phyloP scores from a whole-genome alignment of 2,329 filamentous ascomycete species.

The Sporothrix variecibatus region DNA sequence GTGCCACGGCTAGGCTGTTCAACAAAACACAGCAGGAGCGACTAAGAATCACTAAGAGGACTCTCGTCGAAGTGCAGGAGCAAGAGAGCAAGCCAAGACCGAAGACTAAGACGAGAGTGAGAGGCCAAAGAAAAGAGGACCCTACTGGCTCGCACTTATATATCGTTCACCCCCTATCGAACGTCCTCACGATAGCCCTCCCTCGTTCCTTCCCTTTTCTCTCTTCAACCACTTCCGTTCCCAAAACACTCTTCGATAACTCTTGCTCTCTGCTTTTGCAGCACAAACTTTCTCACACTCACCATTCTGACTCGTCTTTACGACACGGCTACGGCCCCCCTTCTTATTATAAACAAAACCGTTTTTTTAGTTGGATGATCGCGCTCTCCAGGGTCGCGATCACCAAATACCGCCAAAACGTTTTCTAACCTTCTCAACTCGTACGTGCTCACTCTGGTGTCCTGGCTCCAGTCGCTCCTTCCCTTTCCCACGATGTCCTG shows the following conservation, averaged over 20 bases:
- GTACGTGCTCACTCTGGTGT: constrained; percentile 55
- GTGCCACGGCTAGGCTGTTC: not conserved
- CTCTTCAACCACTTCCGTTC: not conserved
- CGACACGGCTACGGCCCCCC: constrained; percentile 14
- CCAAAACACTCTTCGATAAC: not conserved
- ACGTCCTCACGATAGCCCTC: not conserved
- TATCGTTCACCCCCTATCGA: constrained; percentile 7
- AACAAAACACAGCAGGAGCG: not conserved
- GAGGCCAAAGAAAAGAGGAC: not conserved
- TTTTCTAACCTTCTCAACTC: constrained; percentile 98
- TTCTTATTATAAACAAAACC: not conserved
- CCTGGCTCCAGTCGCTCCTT: not conserved
- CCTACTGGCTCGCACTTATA: not conserved
- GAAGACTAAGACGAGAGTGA: not conserved
- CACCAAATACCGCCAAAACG: constrained; percentile 76
- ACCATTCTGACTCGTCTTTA: not conserved
- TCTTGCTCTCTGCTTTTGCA: not conserved
- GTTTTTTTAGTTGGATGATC: constrained; percentile 28
- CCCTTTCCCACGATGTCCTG: not conserved
- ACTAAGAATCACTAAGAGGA: not conserved
- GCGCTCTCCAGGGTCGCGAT: constrained; percentile 52
- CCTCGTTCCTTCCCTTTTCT: not conserved
- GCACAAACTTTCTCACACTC: not conserved
- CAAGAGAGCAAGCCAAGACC: not conserved
- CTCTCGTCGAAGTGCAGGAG: too few species aligned